Conservation (phyloP, 2,329 filamentous ascomycete genomes). For the Pseudogymnoascus sp. region DNA sequence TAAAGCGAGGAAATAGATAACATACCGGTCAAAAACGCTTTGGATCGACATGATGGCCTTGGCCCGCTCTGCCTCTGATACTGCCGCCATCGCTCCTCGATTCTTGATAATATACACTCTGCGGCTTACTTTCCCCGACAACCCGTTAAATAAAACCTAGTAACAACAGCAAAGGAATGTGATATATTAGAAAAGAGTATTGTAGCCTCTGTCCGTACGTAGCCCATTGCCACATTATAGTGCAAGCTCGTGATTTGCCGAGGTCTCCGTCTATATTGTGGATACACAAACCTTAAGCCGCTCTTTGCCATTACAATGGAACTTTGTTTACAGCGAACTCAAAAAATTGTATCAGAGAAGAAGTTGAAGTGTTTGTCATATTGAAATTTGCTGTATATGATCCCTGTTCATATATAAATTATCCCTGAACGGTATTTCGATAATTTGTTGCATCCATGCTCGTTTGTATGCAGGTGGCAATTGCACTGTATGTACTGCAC, state of each 20-base stretch:
- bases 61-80: slow-evolving; percentile 11
- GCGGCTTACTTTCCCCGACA: neutral
- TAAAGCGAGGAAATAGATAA: neutral
- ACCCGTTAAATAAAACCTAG: neutral
- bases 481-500: neutral
- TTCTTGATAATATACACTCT: neutral
- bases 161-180: neutral
- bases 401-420: neutral
- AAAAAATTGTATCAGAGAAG: neutral
- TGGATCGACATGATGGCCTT: slow-evolving; percentile 22
- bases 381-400: neutral
- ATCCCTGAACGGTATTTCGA: neutral
- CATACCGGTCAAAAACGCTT: slow-evolving; percentile 25
- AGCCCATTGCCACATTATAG: neutral
- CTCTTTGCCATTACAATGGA: neutral
- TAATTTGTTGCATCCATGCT: neutral
- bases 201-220: neutral
- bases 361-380: neutral
- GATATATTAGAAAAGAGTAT: neutral
- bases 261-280: slow-evolving; percentile 3
- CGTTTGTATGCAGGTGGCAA: neutral
- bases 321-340: neutral
- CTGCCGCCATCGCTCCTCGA: neutral
- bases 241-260: neutral
- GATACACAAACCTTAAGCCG: neutral